Base-by-base conservation (phyloP, 1,284 basidiomycete species). In the Cutaneotrichosporon spelunceum region DNA sequence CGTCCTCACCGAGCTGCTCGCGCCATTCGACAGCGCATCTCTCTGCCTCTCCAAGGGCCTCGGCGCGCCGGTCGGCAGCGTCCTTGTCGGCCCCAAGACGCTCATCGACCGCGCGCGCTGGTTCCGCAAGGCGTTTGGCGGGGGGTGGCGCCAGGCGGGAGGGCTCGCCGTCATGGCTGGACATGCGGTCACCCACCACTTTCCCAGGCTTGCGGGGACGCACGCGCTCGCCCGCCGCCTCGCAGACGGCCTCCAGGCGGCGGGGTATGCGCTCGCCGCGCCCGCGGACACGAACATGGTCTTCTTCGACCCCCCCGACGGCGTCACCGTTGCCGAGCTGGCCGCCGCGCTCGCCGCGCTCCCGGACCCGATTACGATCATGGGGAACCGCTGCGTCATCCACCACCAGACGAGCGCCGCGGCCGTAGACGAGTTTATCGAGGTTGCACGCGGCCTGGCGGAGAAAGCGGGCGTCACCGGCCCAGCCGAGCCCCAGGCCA, bases 1-100 rank as follows among this genome's bases (percentile, higher is more conserved):
- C 42, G 74, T 74, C 69, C 74, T 98, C 54, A 84, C 86, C 61
- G 88, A 90, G 66, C 85, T 98, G 5, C 90, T 90, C 72, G 86
- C 84, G 23, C 93, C 94, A 0, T 97, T 98, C 78, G 93, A 99
- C 75, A 87, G 90, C 1, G 87, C 93, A 66, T 93, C 90, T 65
- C 75, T 97, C n/a, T 99, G 96, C 81, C 86, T 99, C 76, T 94
- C 91, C 82, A 99, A 99, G 81, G 95, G 95, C 49, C 83, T 98
- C 42, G 83, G 95, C 62, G 94, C 95, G 7, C 95, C 95, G 0
- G 85, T 98, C 65, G 95, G 96, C 30, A 90, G 90, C 14, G 87
- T 89, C 66, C 83, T 98, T 9, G 91, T 93, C 47, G 96, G 96
- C 8, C 78, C 86, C 11, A 84, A 85, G 63, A 84, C 84, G 21